phyloP scores from a whole-genome alignment of 768 basidiomycete species.

The Leccinum barrowsii region DNA sequence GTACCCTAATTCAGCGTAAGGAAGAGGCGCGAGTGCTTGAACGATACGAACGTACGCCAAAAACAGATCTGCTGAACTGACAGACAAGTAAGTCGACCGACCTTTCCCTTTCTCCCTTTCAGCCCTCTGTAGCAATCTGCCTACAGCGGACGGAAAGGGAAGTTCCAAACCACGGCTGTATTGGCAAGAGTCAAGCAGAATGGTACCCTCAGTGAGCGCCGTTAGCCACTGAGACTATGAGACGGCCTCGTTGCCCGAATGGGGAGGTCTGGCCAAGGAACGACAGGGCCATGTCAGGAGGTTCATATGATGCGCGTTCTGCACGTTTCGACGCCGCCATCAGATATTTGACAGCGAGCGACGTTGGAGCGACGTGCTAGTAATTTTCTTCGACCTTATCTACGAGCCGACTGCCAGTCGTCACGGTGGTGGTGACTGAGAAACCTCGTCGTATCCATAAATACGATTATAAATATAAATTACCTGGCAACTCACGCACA shows the following conservation, averaged over 20 bases:
- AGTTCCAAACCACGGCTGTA: neutral
- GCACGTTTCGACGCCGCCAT: neutral
- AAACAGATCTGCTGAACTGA: neutral
- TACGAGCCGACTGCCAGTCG: neutral
- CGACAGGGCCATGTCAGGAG: neutral
- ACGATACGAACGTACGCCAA: neutral
- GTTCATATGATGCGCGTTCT: neutral
- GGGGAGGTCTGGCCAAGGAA: constrained; percentile 2
- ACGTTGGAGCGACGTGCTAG: neutral
- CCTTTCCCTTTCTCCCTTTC: constrained; percentile 16
- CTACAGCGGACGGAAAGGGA: constrained; percentile 27
- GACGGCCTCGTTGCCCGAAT: neutral
- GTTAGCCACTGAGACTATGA: neutral
- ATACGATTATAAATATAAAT: neutral
- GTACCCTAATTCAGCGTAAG: neutral
- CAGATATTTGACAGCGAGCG: neutral
- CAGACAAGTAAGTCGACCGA: neutral
- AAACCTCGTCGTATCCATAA: neutral
- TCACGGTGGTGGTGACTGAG: neutral
- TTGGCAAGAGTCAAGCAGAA: neutral
- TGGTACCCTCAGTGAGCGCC: neutral
- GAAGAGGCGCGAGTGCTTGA: neutral
- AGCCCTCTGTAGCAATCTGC: constrained; percentile 17
- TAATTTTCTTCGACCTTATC: neutral
- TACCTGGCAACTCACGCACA: neutral